Base-by-base conservation (phyloP, 1,139 yeast genomes). In the Tardiomyces digboiensis region DNA sequence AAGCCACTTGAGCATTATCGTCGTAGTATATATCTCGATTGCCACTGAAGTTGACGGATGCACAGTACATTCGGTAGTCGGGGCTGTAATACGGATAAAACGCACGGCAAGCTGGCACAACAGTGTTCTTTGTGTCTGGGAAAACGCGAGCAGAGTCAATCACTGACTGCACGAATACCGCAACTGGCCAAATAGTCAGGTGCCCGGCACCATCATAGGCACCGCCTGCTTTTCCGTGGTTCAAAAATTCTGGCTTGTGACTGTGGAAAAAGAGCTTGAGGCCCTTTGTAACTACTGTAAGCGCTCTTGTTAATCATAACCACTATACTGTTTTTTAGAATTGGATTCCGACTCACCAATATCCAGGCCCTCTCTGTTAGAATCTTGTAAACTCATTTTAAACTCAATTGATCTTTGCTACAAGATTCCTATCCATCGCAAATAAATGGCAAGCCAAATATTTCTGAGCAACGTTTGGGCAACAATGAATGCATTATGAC, bases 1-100 rank as follows among this genome's bases (percentile, higher is more conserved):
- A 71, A 18, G 84, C 82, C 14, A 80, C 80, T 58, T 82, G 89
- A 3, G 88, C 89, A 57, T 81, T 83, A 56, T 82, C 89, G 58
- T 82, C 89, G 52, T 78, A 81, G 59, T 81, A 80, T 41, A 82
- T 76, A 58, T 82, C 88, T 41, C 66, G 66, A 59, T 80, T 82
- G 41, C 73, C 75, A 33, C 75, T 74, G 45, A 65, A 65, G 57
- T 75, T 70, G 55, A 75, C 78, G 3, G 81, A 79, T 2, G 83
- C 84, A 39, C 80, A 71, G 58, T 66, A 78, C 2, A 79, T 82
- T 47, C 70, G 73, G 54, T 66, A 56, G 49, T 71, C 64, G 13
- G 67, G 65, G 49, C 77, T 75, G 60, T 76, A 75, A 61, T 79
- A 81, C 53, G 66, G 68, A 46, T 71, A 72, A 49, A 80, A 70